Conservation (phyloP, 2,329 filamentous ascomycete species). For the Cladosporium sp. region DNA sequence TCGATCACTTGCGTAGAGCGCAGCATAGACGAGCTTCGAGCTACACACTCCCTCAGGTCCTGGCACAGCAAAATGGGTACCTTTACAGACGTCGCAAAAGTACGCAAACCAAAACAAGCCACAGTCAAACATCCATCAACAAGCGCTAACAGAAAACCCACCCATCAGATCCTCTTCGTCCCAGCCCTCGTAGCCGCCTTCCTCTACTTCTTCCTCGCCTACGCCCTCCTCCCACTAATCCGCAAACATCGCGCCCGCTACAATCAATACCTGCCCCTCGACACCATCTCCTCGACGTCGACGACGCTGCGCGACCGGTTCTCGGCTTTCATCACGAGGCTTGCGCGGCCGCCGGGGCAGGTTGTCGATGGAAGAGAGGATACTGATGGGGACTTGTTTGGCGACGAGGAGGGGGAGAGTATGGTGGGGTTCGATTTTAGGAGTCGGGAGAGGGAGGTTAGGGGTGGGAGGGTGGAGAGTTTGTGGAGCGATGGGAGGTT, state of each 20-base stretch:
- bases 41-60: not conserved
- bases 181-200: conserved; percentile 47
- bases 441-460: conserved; percentile 38
- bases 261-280: conserved; percentile 45
- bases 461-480: conserved; percentile 39
- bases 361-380: conserved; percentile 34
- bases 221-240: conserved; percentile 47
- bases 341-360: conserved; percentile 34
- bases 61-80: not conserved
- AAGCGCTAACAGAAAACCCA: not conserved
- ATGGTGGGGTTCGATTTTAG: conserved; percentile 48
- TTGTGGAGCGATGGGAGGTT: conserved; percentile 62
- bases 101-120: not conserved
- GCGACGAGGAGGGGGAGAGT: conserved; percentile 49
- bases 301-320: conserved; percentile 36
- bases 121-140: not conserved
- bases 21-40: not conserved
- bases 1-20: not conserved
- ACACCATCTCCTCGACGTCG: conserved; percentile 34
- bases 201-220: conserved; percentile 47
- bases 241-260: conserved; percentile 49
- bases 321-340: conserved; percentile 40
- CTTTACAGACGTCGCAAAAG: conserved; percentile 17
- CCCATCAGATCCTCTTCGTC: conserved; percentile 46
- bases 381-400: conserved; percentile 40